phyloP scores from a whole-genome alignment of 2,329 filamentous ascomycete species.

The Ophiostoma himal-ulmi region DNA sequence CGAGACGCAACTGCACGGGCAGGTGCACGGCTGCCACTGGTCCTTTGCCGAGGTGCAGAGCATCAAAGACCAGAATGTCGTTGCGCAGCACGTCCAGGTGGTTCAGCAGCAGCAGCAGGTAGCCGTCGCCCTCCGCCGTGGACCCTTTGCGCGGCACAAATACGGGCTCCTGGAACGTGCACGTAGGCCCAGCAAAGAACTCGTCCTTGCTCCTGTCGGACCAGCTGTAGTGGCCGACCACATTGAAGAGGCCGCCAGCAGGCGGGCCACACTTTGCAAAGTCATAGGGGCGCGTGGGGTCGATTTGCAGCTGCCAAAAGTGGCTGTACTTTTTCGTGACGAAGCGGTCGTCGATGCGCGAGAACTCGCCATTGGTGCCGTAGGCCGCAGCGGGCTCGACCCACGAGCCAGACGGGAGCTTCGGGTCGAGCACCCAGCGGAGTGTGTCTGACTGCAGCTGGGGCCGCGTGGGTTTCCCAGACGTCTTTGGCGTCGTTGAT shows the following conservation, averaged over 20 bases:
- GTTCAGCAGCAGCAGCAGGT: constrained; percentile 43
- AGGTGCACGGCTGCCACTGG: constrained; percentile 39
- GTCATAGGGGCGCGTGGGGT: constrained; percentile 38
- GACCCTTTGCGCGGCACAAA: constrained; percentile 43
- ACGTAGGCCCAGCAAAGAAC: constrained; percentile 41
- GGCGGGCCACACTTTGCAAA: constrained; percentile 41
- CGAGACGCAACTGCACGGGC: constrained; percentile 38
- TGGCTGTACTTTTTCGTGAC: constrained; percentile 41
- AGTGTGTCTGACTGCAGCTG: constrained; percentile 38
- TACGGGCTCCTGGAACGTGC: constrained; percentile 48
- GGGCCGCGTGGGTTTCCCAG: constrained; percentile 28
- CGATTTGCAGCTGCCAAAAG: constrained; percentile 42
- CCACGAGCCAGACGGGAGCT: constrained; percentile 34
- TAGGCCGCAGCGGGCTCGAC: constrained; percentile 35
- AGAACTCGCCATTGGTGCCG: constrained; percentile 45
- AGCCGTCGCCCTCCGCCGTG: constrained; percentile 45
- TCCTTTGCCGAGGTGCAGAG: constrained; percentile 35
- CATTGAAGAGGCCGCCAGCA: constrained; percentile 42
- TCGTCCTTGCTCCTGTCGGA: constrained; percentile 37
- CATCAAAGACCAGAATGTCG: constrained; percentile 42
- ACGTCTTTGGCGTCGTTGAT: not conserved
- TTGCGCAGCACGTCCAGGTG: constrained; percentile 42
- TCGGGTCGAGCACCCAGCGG: constrained; percentile 39
- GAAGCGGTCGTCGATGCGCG: constrained; percentile 44
- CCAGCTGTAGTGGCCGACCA: constrained; percentile 42